Percentiles rank a stretch among this genome's conserved stretches.
These are phyloP conservation scores for Danielia reshetovae DNA, from an alignment of 805 yeast genomes.

Conservation along the genomic window DNA sequence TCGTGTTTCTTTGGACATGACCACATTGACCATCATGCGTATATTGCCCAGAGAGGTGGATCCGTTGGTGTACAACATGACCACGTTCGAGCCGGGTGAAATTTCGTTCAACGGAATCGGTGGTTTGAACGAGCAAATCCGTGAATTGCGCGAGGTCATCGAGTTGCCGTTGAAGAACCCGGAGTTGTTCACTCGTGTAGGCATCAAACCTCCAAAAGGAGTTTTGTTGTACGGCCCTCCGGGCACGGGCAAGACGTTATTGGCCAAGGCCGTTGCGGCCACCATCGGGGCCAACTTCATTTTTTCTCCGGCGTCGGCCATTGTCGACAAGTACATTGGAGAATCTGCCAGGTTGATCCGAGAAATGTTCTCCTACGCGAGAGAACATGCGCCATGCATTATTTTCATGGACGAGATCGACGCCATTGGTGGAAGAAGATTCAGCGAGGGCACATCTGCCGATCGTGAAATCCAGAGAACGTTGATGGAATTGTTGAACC, in stretches of 20 bases:
- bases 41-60: slow-evolving; percentile 96
- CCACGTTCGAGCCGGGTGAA: slow-evolving; percentile 96
- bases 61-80: slow-evolving; percentile 97
- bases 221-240: slow-evolving; percentile 97
- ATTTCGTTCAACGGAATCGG: slow-evolving; percentile 93
- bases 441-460: slow-evolving; percentile 96
- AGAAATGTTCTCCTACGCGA: slow-evolving; percentile 97
- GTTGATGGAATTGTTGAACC: slow-evolving; percentile 92
- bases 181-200: slow-evolving; percentile 90
- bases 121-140: slow-evolving; percentile 91
- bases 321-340: slow-evolving; percentile 96
- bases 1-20: slow-evolving; percentile 95
- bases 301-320: slow-evolving; percentile 97
- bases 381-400: slow-evolving; percentile 96
- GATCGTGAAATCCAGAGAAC: slow-evolving; percentile 99
- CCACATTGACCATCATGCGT: slow-evolving; percentile 96
- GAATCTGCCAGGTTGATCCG: slow-evolving; percentile 95
- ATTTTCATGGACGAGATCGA: slow-evolving; percentile 98
- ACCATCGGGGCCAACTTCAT: slow-evolving; percentile 97
- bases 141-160: slow-evolving; percentile 95
- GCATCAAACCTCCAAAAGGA: slow-evolving; percentile 98
- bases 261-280: slow-evolving; percentile 98
- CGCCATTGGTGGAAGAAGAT: slow-evolving; percentile 98
- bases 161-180: slow-evolving; percentile 97
- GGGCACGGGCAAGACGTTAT: slow-evolving; percentile 94